Evolutionary conservation across 2,329 filamentous ascomycete species (phyloP).

Genomic region (Cyphellophora europaea): DNA sequence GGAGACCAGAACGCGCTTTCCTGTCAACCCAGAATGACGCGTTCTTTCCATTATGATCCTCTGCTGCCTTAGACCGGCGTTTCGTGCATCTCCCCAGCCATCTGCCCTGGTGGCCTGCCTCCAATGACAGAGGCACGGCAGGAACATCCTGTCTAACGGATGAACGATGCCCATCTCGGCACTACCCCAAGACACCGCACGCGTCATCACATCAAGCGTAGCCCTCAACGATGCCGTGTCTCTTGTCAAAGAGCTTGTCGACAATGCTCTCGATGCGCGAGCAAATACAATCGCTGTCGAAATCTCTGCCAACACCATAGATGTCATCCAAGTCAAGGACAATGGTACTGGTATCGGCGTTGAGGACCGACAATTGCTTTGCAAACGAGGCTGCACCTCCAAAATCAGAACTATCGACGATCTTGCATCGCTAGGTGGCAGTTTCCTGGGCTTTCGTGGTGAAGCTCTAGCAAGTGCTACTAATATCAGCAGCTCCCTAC

Average conservation of each 20-base stretch:
- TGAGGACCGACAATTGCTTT: conserved; percentile 46
- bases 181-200: conserved; percentile 32
- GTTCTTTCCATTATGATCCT: too few relatives aligned
- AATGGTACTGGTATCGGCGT: conserved; percentile 54
- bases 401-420: conserved; percentile 53
- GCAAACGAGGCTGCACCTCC: conserved; percentile 52
- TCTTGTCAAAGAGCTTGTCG: conserved; percentile 55
- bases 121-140: too few relatives aligned
- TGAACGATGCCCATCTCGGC: conserved; percentile 37
- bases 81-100: too few relatives aligned
- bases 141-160: too few relatives aligned
- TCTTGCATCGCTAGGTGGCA: conserved; percentile 44
- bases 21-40: too few relatives aligned
- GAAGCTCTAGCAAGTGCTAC: conserved; percentile 55
- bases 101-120: too few relatives aligned
- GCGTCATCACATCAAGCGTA: conserved; percentile 48
- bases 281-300: conserved; percentile 50
- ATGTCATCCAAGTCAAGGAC: conserved; percentile 54
- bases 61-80: too few relatives aligned
- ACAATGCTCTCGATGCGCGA: conserved; percentile 57
- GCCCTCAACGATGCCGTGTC: conserved; percentile 47
- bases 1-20: too few relatives aligned
- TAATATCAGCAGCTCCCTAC: conserved; percentile 45
- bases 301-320: conserved; percentile 49
- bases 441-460: conserved; percentile 54